A percentile compares a stretch with the other conserved stretches of the same genome.
phyloP scores from a whole-genome alignment of 805 yeast genomes.

The Cyberlindnera misumaiensis region DNA sequence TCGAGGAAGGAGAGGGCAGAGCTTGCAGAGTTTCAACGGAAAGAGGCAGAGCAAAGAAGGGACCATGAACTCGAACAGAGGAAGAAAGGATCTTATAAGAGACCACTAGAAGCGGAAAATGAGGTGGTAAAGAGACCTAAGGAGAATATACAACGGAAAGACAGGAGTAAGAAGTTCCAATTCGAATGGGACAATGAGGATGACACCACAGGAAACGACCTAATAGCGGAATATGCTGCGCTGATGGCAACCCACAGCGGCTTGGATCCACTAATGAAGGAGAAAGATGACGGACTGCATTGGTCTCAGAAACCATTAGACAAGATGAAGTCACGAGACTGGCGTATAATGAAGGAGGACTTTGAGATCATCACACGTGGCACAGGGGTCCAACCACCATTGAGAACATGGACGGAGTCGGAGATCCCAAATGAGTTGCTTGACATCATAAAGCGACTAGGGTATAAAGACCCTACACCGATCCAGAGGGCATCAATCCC shows the following conservation, averaged over 20 bases:
- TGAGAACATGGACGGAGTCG: conserved; percentile 71
- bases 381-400: conserved; percentile 39
- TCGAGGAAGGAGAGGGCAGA: conserved; percentile 37
- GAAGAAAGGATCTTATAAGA: conserved; percentile 3
- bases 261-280: background rate
- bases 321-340: conserved; percentile 76
- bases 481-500: conserved; percentile 90
- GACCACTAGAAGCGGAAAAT: conserved; percentile 1
- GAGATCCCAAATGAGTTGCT: conserved; percentile 37
- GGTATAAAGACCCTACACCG: conserved; percentile 72
- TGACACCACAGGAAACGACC: conserved; percentile 49
- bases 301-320: conserved; percentile 66
- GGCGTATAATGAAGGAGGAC: conserved; percentile 84
- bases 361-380: conserved; percentile 56
- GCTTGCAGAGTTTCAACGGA: conserved; percentile 29
- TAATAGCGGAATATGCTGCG: conserved; percentile 7
- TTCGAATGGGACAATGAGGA: conserved; percentile 68
- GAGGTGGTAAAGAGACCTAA: background rate
- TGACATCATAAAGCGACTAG: conserved; percentile 32
- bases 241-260: conserved; percentile 6
- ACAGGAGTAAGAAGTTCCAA: conserved; percentile 35
- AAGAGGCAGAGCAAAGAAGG: conserved; percentile 22
- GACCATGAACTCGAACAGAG: conserved; percentile 5
- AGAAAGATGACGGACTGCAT: conserved; percentile 20
- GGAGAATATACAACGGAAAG: conserved; percentile 1